phyloP scores from a whole-genome alignment of 192 early-diverging fungal species.

The Coemansia aciculifera region DNA sequence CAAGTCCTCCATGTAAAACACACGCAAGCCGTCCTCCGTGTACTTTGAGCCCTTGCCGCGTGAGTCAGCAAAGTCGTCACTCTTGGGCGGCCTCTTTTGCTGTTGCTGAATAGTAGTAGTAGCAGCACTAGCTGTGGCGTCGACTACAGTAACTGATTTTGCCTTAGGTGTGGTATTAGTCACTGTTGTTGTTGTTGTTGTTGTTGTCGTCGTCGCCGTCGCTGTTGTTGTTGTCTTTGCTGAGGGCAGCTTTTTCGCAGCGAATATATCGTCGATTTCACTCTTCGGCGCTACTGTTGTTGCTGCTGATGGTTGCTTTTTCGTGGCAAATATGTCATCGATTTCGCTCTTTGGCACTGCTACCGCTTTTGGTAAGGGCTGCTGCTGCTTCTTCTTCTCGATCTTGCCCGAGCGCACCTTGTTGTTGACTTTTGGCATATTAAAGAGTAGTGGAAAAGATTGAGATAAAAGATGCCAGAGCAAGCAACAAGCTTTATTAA shows the following conservation, averaged over 20 bases:
- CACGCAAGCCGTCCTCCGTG: constrained; percentile 48
- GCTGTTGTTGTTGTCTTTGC: no score
- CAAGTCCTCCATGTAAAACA: constrained; percentile 48
- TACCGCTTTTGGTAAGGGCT: neutral
- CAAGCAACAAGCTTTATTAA: neutral
- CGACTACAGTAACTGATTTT: constrained; percentile 26
- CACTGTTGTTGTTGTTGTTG: no score
- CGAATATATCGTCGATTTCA: no score
- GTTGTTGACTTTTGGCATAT: neutral
- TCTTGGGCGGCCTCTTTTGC: constrained; percentile 13
- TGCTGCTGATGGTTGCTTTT: constrained; percentile 1
- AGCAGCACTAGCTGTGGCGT: constrained; percentile 20
- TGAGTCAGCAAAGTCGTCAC: constrained; percentile 42
- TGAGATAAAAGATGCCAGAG: neutral
- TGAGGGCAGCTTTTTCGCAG: no score
- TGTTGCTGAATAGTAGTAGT: neutral
- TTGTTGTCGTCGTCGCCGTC: no score
- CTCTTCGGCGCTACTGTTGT: neutral
- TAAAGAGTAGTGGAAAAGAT: neutral
- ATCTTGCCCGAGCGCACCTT: constrained; percentile 26
- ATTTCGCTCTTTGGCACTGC: constrained; percentile 19
- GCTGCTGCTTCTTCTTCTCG: constrained; percentile 11
- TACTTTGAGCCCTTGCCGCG: constrained; percentile 47
- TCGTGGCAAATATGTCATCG: constrained; percentile 42
- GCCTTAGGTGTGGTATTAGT: no score